Conservation (phyloP, 257 asterid genomes). For the Fraxinus americana region DNA sequence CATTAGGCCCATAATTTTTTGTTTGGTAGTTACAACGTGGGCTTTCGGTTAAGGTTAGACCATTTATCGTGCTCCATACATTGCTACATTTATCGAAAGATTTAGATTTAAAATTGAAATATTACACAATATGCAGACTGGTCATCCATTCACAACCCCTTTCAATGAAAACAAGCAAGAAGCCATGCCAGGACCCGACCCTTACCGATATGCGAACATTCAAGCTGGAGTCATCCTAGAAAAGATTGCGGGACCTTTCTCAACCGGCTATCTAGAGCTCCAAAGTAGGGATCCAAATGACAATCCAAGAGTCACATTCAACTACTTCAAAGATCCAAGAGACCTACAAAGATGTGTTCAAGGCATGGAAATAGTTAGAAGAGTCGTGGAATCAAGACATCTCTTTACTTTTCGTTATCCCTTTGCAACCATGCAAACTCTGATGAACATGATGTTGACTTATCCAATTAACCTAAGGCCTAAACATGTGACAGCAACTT, state of each 20-base stretch:
- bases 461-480: constrained; percentile 52
- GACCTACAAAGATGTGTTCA: constrained; percentile 66
- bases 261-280: constrained; percentile 67
- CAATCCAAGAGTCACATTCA: constrained; percentile 77
- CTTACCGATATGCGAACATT: neutral
- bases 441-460: constrained; percentile 37
- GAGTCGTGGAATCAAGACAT: constrained; percentile 48
- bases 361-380: constrained; percentile 53
- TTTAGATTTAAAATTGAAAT: neutral
- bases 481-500: constrained; percentile 37
- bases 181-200: neutral
- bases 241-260: constrained; percentile 67
- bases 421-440: constrained; percentile 34
- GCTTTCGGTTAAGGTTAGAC: too few relatives aligned
- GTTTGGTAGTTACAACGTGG: too few relatives aligned
- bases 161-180: constrained; percentile 20
- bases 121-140: constrained; percentile 30
- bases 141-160: constrained; percentile 22
- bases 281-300: constrained; percentile 51
- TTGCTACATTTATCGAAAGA: neutral
- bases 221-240: constrained; percentile 53
- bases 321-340: constrained; percentile 69
- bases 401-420: constrained; percentile 51
- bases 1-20: neutral
- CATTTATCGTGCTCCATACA: neutral